phyloP scores from a whole-genome alignment of 2,329 filamentous ascomycete genomes.

The Alternaria gansuensis region DNA sequence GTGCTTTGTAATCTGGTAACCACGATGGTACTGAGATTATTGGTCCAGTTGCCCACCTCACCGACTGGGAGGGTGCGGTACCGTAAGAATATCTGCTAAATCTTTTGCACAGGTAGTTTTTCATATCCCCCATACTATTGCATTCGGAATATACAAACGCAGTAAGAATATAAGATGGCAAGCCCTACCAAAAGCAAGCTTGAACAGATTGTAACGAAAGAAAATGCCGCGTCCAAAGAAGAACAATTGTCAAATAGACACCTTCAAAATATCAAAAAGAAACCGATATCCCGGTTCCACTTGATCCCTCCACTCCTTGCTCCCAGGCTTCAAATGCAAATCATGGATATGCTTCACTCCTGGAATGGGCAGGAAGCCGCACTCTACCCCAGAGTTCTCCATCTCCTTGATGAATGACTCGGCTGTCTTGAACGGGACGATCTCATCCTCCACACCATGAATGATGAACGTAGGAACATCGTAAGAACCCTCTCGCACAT shows the following conservation, averaged over 20 bases:
- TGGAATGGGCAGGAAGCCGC: constrained; percentile 8
- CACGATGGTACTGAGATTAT: neutral
- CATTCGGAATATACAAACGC: neutral
- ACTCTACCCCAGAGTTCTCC: constrained; percentile 2
- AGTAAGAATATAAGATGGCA: neutral
- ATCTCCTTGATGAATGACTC: constrained; percentile 11
- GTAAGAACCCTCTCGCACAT: constrained; percentile 11
- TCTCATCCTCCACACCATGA: constrained; percentile 10
- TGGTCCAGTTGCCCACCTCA: no score
- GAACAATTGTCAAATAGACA: neutral
- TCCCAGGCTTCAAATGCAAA: constrained; percentile 9
- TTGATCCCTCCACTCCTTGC: constrained; percentile 11
- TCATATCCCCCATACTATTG: no score
- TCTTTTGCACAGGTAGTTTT: rapidly evolving
- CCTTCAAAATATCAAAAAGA: constrained; percentile 3
- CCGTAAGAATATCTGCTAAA: neutral
- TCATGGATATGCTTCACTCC: constrained; percentile 14
- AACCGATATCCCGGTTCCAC: constrained; percentile 13
- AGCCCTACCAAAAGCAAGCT: neutral
- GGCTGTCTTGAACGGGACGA: constrained; percentile 13
- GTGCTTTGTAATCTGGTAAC: neutral
- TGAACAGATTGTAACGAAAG: neutral
- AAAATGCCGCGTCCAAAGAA: neutral
- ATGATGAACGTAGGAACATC: constrained; percentile 13
- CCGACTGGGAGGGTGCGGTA: neutral